These are phyloP conservation scores for Salvia miltiorrhiza DNA, from an alignment of 257 asterid genomes.

Conservation along the genomic window DNA sequence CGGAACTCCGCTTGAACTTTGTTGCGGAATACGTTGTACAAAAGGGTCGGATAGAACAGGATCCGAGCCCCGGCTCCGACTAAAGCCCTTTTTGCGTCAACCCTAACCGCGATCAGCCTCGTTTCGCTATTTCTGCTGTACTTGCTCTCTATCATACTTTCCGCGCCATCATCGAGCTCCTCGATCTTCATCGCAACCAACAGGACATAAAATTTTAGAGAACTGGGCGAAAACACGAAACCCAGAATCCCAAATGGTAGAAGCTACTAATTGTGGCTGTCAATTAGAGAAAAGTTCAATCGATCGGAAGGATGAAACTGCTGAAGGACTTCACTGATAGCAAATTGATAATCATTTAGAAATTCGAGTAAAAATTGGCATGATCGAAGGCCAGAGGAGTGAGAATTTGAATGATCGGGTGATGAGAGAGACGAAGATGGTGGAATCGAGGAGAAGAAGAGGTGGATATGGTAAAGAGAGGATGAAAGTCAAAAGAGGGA, in stretches of 20 bases:
- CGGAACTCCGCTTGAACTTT: constrained; percentile 79
- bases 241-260: neutral
- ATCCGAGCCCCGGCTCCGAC: constrained; percentile 98
- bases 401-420: neutral
- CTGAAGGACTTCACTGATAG: neutral
- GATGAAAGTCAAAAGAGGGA: constrained; percentile 15
- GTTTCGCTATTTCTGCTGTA: constrained; percentile 19
- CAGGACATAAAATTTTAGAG: neutral
- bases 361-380: neutral
- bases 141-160: constrained; percentile 20
- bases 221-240: neutral
- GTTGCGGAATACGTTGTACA: constrained; percentile 87
- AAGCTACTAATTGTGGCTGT: neutral
- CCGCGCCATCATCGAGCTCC: constrained; percentile 50
- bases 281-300: constrained; percentile 1
- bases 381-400: constrained; percentile 8
- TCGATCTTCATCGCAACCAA: constrained; percentile 69
- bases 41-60: constrained; percentile 87
- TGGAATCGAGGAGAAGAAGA: constrained; percentile 21
- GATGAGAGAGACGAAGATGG: constrained; percentile 18
- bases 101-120: constrained; percentile 50
- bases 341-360: neutral
- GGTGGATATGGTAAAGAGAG: neutral
- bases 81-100: constrained; percentile 82
- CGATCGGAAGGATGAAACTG: neutral